Evolutionary conservation across 352 stramenopile species (phyloP), one percentile per base, ranked within the genome.

Genomic region (Stephanocyclus meneghinianus): DNA sequence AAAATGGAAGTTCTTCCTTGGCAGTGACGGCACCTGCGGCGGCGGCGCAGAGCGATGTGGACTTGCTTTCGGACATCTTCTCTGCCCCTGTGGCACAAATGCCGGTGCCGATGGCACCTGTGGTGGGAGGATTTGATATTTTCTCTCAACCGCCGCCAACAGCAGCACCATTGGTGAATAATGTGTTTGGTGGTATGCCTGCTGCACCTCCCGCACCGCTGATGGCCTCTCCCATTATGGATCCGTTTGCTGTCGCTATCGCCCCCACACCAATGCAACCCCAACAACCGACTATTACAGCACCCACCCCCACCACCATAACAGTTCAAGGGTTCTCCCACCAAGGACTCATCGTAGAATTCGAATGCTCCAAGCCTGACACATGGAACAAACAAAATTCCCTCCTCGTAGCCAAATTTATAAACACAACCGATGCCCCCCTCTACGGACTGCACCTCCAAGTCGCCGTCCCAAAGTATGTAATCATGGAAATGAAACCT

Each of bases 401-500:
- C 47, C 92, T 93, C 61, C 94, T 99, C 44, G 87, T 95, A 26
- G 96, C 95, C 13, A 97, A 92, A 47, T 97, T 97, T 78, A 93
- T 89, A 47, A 99, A 99, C 88, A 88, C 90, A 15, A 97, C 91
- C 18, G 76, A 90, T 48, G 86, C 89, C 60, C 85, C 94, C 18
- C 84, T 99, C 30, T 92, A 96, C 53, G 95, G 96, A 40, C 95
- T 99, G 72, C 92, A 96, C 68, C 95, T 99, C 47, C 92, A 96
- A 81, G 85, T 95, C 42, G 97, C 97, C 35, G 98, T 99, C 78
- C 97, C 97, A 26, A 99, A 96, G 90, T 99, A 98, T 79, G 95
- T 98, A 68, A 97, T 97, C 63, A 95, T 98, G 84, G 96, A 98
- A 90, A 98, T 99, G 96, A 95, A 98, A 74, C 96, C 96, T n/a